Evolutionary conservation across 495 filamentous ascomycete genomes (phyloP), one percentile per base, ranked within the genome.

Genomic region (Friedmanniomyces simplex): DNA sequence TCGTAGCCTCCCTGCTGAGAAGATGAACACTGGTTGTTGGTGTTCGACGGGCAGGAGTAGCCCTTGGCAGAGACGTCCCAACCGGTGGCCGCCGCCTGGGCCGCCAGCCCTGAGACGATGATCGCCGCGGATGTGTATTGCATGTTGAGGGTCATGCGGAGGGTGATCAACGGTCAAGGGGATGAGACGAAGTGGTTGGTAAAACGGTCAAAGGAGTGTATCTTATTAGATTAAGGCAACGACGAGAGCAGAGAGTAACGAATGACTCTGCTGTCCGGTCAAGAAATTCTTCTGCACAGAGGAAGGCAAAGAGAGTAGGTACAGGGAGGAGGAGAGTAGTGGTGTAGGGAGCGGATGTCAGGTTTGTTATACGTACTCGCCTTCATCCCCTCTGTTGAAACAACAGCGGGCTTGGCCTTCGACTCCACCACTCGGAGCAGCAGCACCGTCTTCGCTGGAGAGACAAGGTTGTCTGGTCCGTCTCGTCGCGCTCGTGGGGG

Each of bases 21-120:
- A 16, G 78, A 67, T 49, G 76, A 82, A 75, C 89, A 95, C 50
- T 83, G 70, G 72, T 94, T 91, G 73, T 88, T 72, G 65, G 80
- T 84, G 75, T 87, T 89, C 50, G 72, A 72, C 8, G 89, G 88
- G 73, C 76, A 85, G 48, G 74, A 72, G 73, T 82, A 95, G 49
- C 51, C 37, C 10, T 76, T 69, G 39, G 76, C 68, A 52, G 81
- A 77, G 56, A 77, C 73, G 65, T 72, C 70, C 79, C 86, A 91
- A 67, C 69, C 77, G 43, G 77, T 80, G 61, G 83, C 84, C 65
- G 77, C 66, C 48, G 73, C 83, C 64, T 78, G 76, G 63, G 79
- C 78, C 65, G 79, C 78, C 63, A 84, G 72, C 66, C 77, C 79
- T 54, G 79, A 65, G 63, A 79, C 42, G 51, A 79, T 58, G 56